Percentiles rank a stretch among this genome's conserved stretches.
These are phyloP conservation scores for Colletotrichum sp. DNA, from an alignment of 2,329 filamentous ascomycete genomes.

Conservation along the genomic window DNA sequence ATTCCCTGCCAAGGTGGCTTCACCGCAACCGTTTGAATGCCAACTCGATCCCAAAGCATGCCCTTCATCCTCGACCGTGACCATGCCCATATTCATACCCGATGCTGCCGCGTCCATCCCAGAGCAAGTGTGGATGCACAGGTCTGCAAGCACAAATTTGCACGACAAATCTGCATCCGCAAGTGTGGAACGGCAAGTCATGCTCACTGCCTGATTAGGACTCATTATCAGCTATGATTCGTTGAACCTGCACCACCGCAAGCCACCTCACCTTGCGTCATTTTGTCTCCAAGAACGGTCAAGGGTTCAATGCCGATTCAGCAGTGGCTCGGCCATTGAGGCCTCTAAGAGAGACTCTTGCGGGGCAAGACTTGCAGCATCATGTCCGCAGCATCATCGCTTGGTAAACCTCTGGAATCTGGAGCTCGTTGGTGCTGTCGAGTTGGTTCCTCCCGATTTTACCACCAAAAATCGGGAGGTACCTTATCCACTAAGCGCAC, in stretches of 20 bases:
- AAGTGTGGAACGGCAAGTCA: not conserved
- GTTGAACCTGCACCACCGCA: not conserved
- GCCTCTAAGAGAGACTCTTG: no score
- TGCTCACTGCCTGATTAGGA: not conserved
- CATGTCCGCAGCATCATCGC: not conserved
- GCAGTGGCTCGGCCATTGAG: no score
- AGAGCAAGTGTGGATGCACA: not conserved
- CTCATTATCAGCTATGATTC: not conserved
- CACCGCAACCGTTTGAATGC: not conserved
- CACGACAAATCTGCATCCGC: not conserved
- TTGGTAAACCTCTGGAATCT: not conserved
- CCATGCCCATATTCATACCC: no score
- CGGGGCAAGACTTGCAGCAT: not conserved
- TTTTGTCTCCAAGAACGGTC: not conserved
- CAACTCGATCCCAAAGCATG: not conserved
- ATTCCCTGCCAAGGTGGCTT: not conserved
- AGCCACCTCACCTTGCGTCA: no score
- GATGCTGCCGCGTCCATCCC: not conserved
- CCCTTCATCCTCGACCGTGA: no score
- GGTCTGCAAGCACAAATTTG: not conserved
- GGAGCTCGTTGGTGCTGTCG: no score
- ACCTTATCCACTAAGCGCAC: no score
- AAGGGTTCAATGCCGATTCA: not conserved
- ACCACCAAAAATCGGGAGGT: no score
- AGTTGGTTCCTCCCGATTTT: no score